Percentiles rank a stretch among this genome's conserved stretches.
Evolutionary conservation across 805 yeast species (phyloP).

Genomic region (baker's yeast (Saccharomyces cerevisiae)): DNA sequence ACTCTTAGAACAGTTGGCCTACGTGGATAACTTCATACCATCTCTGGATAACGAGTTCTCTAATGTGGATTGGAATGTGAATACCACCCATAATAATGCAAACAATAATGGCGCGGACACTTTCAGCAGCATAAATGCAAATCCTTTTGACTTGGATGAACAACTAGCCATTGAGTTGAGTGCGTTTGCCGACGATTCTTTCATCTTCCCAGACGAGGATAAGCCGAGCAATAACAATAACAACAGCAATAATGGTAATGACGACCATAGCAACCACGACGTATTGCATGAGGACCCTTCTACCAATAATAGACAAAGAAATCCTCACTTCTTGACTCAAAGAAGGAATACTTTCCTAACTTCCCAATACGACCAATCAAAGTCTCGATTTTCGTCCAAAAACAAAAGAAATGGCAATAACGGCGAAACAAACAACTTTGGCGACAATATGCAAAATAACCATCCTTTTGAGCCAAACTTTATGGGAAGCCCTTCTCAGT

Average conservation of each 20-base stretch:
- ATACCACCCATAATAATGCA: neutral
- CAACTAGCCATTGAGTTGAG: constrained; percentile 58
- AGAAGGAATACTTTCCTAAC: constrained; percentile 25
- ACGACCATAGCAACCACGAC: neutral
- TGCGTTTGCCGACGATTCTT: constrained; percentile 76
- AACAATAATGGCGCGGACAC: neutral
- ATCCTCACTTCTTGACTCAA: constrained; percentile 22
- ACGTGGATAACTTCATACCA: constrained; percentile 68
- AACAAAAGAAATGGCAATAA: constrained; percentile 1
- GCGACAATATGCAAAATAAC: neutral
- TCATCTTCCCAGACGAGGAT: constrained; percentile 76
- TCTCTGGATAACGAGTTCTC: constrained; percentile 37
- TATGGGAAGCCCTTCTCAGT: constrained; percentile 3
- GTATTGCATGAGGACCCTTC: neutral
- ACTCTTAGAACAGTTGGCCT: constrained; percentile 66
- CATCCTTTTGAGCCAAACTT: neutral
- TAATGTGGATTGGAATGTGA: constrained; percentile 20
- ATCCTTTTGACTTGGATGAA: constrained; percentile 38
- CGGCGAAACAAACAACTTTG: neutral
- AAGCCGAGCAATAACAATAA: constrained; percentile 26
- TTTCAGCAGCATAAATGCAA: constrained; percentile 3
- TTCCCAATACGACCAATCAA: constrained; percentile 28
- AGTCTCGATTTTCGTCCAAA: constrained; percentile 24
- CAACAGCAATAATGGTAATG: constrained; percentile 1
- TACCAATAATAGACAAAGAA: constrained; percentile 6